These are phyloP conservation scores for Phanerodontia chrysosporium DNA, from an alignment of 768 basidiomycete genomes.

Conservation along the genomic window DNA sequence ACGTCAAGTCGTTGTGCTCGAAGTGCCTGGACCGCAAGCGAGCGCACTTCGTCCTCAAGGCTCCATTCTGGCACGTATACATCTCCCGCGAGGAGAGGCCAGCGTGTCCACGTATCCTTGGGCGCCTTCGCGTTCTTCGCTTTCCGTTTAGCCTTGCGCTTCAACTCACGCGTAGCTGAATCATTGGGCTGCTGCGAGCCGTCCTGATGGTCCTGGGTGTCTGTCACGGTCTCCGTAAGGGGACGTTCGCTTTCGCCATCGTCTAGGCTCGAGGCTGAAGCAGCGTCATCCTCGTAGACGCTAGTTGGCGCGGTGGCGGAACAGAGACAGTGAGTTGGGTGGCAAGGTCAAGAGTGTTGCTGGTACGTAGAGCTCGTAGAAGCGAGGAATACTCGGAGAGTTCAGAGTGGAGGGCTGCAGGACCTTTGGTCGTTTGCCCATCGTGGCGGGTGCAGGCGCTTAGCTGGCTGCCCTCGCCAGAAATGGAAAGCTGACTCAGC, in stretches of 20 bases:
- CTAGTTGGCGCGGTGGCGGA: constrained; percentile 3
- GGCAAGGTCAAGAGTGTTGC: constrained; percentile 53
- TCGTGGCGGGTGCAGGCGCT: constrained; percentile 9
- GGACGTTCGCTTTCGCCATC: constrained; percentile 21
- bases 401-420: constrained; percentile 56
- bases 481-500: constrained; percentile 21
- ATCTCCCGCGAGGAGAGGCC: constrained; percentile 66
- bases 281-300: constrained; percentile 20
- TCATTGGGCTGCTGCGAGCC: background rate
- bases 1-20: constrained; percentile 8
- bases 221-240: constrained; percentile 1
- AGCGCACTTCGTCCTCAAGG: constrained; percentile 62
- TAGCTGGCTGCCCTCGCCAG: background rate
- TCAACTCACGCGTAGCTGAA: background rate
- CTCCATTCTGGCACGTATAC: constrained; percentile 65
- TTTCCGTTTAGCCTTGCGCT: constrained; percentile 19
- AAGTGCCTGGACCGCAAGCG: constrained; percentile 38
- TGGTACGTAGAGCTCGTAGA: constrained; percentile 59
- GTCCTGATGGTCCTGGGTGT: background rate
- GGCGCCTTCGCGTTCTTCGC: constrained; percentile 14
- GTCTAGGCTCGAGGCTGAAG: constrained; percentile 21
- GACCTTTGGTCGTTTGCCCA: constrained; percentile 41
- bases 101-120: constrained; percentile 63
- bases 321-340: constrained; percentile 38
- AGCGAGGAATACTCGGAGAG: constrained; percentile 65